Conservation (phyloP, 2,329 filamentous ascomycete species). For the Pseudogymnoascus sp. region DNA sequence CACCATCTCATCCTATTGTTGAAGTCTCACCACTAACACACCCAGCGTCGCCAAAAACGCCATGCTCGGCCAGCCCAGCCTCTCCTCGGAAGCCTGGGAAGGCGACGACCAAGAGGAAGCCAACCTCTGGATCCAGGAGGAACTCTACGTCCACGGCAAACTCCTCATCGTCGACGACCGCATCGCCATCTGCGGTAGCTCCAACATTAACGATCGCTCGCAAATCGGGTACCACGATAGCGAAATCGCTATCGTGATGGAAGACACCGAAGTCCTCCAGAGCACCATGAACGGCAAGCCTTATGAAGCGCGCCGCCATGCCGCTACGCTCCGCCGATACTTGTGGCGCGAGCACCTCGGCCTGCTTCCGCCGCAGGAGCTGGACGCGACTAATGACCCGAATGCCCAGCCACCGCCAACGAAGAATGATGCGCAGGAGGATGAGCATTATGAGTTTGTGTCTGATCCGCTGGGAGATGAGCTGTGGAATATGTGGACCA, state of each 20-base stretch:
- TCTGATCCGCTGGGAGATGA: slow-evolving; percentile 63
- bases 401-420: slow-evolving; percentile 68
- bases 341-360: slow-evolving; percentile 90
- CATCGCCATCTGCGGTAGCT: slow-evolving; percentile 75
- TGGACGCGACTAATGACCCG: slow-evolving; percentile 58
- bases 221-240: slow-evolving; percentile 86
- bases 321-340: slow-evolving; percentile 69
- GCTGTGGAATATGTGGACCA: slow-evolving; percentile 63
- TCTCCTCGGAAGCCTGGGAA: slow-evolving; percentile 68
- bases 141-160: slow-evolving; percentile 92
- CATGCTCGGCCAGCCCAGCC: slow-evolving; percentile 62
- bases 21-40: slow-evolving; percentile 26
- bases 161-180: slow-evolving; percentile 83
- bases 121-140: slow-evolving; percentile 86
- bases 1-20: slow-evolving; percentile 12
- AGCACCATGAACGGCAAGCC: slow-evolving; percentile 72
- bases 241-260: slow-evolving; percentile 83
- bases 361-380: slow-evolving; percentile 64
- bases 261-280: slow-evolving; percentile 65
- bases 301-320: slow-evolving; percentile 74
- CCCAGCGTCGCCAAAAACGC: slow-evolving; percentile 66
- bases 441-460: slow-evolving; percentile 57
- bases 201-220: slow-evolving; percentile 86
- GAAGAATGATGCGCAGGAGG: slow-evolving; percentile 58
- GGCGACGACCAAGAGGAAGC: slow-evolving; percentile 67